Evolutionary conservation across 352 stramenopile species (phyloP).

Genomic region (Poterioochromonas sp.): DNA sequence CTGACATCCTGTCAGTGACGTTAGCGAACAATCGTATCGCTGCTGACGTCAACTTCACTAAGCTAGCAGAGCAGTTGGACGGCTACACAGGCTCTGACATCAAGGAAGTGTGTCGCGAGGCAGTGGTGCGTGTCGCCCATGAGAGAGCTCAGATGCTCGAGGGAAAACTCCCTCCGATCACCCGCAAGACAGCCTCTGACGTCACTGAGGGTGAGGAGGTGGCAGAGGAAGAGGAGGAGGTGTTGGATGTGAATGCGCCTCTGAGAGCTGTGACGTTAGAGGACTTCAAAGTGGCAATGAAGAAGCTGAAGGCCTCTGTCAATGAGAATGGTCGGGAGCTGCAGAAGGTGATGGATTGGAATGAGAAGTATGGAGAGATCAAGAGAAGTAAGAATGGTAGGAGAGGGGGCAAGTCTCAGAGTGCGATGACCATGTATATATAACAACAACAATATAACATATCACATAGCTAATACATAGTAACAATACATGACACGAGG

Average conservation of each 20-base stretch:
- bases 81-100: constrained; percentile 92
- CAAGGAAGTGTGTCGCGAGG: constrained; percentile 86
- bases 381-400: too few species aligned
- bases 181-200: constrained; percentile 37
- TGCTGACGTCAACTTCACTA: constrained; percentile 60
- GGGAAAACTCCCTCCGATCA: background rate
- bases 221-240: constrained; percentile 31
- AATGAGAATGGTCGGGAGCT: constrained; percentile 69
- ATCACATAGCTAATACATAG: too few species aligned
- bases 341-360: constrained; percentile 69
- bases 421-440: too few species aligned
- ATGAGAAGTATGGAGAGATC: constrained; percentile 77
- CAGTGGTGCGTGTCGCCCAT: constrained; percentile 64
- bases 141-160: constrained; percentile 43
- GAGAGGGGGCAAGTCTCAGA: too few species aligned
- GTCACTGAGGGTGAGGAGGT: constrained; percentile 37
- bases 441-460: too few species aligned
- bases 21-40: constrained; percentile 65
- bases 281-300: constrained; percentile 62
- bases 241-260: constrained; percentile 48
- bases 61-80: constrained; percentile 67
- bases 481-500: too few species aligned
- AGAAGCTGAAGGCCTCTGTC: constrained; percentile 68
- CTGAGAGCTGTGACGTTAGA: constrained; percentile 54
- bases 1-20: constrained; percentile 62